phyloP scores from a whole-genome alignment of 2,329 filamentous ascomycete species.

The Bipolaris zeicola region DNA sequence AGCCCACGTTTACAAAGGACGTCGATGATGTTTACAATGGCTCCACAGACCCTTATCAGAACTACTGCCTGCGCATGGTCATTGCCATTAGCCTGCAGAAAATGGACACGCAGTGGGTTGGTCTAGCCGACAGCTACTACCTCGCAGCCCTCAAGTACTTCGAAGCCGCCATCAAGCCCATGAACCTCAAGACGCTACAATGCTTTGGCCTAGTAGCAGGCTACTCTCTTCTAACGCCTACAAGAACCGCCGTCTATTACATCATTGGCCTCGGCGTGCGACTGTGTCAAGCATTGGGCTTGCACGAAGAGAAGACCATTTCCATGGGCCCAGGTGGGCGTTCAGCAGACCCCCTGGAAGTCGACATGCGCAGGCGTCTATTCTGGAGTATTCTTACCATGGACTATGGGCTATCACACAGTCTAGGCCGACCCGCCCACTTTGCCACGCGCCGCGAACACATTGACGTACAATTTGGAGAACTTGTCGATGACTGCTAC shows the following conservation, averaged over 20 bases:
- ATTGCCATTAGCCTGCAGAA: conserved; percentile 95
- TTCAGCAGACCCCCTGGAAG: conserved; percentile 70
- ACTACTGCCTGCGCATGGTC: conserved; percentile 88
- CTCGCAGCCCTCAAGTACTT: conserved; percentile 84
- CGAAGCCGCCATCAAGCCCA: conserved; percentile 81
- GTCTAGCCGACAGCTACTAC: conserved; percentile 93
- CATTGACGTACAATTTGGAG: conserved; percentile 85
- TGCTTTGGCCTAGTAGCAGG: conserved; percentile 86
- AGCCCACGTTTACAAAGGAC: conserved; percentile 75
- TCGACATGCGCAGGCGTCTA: conserved; percentile 87
- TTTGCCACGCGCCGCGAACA: conserved; percentile 83
- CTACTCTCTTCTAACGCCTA: conserved; percentile 91
- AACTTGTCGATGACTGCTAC: conserved; percentile 78
- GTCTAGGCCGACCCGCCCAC: conserved; percentile 82
- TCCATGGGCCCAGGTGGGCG: conserved; percentile 64
- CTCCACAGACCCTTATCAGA: conserved; percentile 77
- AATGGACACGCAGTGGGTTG: conserved; percentile 86
- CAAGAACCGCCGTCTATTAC: conserved; percentile 90
- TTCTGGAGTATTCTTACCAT: conserved; percentile 89
- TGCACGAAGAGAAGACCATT: conserved; percentile 89
- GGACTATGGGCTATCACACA: conserved; percentile 86
- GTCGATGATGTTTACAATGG: conserved; percentile 81
- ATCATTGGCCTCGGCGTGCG: conserved; percentile 86
- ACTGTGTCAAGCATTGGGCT: conserved; percentile 84
- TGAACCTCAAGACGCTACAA: conserved; percentile 88